A percentile compares a stretch with the other conserved stretches of the same genome.
Conservation (phyloP, 2,329 filamentous ascomycete species). For the Penicillium hesseltinei region DNA sequence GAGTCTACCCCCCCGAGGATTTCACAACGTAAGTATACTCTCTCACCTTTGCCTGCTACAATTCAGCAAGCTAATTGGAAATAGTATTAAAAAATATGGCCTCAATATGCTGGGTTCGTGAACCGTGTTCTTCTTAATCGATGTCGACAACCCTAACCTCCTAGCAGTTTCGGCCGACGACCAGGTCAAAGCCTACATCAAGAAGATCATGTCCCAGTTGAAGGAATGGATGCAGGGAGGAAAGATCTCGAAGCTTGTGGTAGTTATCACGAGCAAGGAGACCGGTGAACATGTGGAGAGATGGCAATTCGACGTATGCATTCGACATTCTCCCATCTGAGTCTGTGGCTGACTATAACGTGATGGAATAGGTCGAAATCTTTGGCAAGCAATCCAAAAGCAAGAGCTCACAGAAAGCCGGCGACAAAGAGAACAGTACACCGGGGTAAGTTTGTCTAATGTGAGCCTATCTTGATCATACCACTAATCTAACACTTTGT, state of each 20-base stretch:
- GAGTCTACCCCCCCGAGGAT: constrained; percentile 87
- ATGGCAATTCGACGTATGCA: constrained; percentile 90
- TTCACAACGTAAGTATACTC: constrained; percentile 71
- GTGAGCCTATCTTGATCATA: too few relatives aligned
- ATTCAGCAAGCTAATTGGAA: constrained; percentile 3
- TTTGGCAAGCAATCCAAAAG: constrained; percentile 53
- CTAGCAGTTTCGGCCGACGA: constrained; percentile 81
- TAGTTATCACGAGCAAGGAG: constrained; percentile 96
- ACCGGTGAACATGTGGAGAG: constrained; percentile 93
- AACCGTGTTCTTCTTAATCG: neutral
- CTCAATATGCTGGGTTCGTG: constrained; percentile 83
- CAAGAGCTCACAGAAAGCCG: constrained; percentile 49
- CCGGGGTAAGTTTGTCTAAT: constrained; percentile 48
- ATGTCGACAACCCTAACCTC: neutral
- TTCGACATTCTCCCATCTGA: neutral
- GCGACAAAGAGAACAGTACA: constrained; percentile 69
- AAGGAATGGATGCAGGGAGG: constrained; percentile 97
- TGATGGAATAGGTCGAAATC: constrained; percentile 52
- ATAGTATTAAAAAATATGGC: constrained; percentile 93
- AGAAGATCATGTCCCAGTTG: constrained; percentile 97
- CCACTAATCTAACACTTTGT: constrained; percentile 4
- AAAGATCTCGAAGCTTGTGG: constrained; percentile 95
- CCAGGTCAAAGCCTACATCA: constrained; percentile 98
- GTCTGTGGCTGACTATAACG: constrained; percentile 10
- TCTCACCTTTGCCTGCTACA: neutral